Base-by-base conservation (phyloP, 495 filamentous ascomycete species). In the Collariella sp. region DNA sequence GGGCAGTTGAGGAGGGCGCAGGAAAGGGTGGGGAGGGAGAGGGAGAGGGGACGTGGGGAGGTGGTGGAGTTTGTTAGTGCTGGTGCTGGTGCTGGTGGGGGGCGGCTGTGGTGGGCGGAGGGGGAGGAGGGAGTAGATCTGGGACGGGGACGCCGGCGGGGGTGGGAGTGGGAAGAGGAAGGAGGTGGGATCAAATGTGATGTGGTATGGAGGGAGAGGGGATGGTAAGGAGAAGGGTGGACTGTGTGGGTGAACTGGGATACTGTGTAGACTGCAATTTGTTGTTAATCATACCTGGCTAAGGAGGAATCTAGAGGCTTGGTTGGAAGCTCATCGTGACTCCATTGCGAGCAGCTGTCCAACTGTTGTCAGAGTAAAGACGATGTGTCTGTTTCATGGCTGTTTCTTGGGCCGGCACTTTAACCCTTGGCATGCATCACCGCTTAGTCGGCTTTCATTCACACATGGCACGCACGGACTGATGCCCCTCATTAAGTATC, bases 51-150 rank as follows among this genome's bases (percentile, higher is more conserved):
- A 7, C 59, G 56, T 9, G 83, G 83, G 57, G 77, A 85, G 68
- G 54, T 63, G 19, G 73, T 96, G n/a, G 83, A 91, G 12, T 97
- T 97, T 72, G 87, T 95, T 19, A 57, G 81, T 33, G 77, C 80
- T 5, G 55, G 64, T 5, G 34, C 54, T 46, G 45, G 50, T 46
- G 57, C 41, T 58, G 58, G 58, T 54, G 40, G 53, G 58, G 52
- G 38, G 67, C 56, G 10, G 60, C 55, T 33, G 63, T 57, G 42
- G 53, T 50, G 26, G 60, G 52, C 23, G 69, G 61, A 36, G 60
- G 50, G 13, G 56, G 56, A 18, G 51, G 51, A n/a, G 66, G 67
- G 44, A 76, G 68, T 49, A 67, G 66, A 19, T 63, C 69, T 15
- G 75, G 29, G 26, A 56, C 45, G 74, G 65, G 63, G 64, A 54